phyloP scores from a whole-genome alignment of 1,284 basidiomycete genomes.

The Xerocomus subilludens region DNA sequence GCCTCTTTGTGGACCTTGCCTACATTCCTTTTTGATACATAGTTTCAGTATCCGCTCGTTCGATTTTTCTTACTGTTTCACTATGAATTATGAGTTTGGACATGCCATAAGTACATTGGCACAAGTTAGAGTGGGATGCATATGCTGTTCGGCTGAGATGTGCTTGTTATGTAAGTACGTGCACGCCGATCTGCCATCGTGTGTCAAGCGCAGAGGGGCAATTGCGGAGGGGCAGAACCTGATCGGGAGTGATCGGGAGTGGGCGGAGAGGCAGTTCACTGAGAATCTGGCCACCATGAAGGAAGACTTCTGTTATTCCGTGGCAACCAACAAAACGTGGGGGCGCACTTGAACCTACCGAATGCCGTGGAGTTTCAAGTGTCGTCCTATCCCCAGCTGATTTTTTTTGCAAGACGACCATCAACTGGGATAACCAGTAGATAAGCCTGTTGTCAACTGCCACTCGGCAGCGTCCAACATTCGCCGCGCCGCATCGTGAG shows the following conservation, averaged over 20 bases:
- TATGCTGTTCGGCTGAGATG: slow-evolving; percentile 26
- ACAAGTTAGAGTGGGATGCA: slow-evolving; percentile 1
- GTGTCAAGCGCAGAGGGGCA: slow-evolving; percentile 35
- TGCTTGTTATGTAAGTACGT: slow-evolving; percentile 28
- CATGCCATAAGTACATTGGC: slow-evolving; percentile 14
- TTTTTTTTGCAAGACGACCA: slow-evolving; percentile 12
- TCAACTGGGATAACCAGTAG: not conserved
- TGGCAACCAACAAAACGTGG: slow-evolving; percentile 51
- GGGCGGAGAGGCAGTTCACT: too few relatives aligned
- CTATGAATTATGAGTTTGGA: slow-evolving; percentile 49
- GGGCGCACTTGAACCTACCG: slow-evolving; percentile 36
- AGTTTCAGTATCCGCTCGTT: slow-evolving; percentile 46
- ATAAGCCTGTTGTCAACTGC: not conserved
- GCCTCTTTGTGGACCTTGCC: slow-evolving; percentile 42
- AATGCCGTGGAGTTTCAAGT: slow-evolving; percentile 40
- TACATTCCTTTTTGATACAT: slow-evolving; percentile 52
- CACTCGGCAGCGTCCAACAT: too few relatives aligned
- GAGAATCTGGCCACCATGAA: slow-evolving; percentile 44
- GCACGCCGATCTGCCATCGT: slow-evolving; percentile 7
- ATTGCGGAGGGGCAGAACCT: slow-evolving; percentile 35
- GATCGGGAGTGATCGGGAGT: too few relatives aligned
- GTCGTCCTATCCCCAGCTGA: slow-evolving; percentile 38
- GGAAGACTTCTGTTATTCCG: slow-evolving; percentile 54
- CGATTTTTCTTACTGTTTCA: slow-evolving; percentile 40
- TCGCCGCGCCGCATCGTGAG: slow-evolving; percentile 20